Evolutionary conservation across 2,329 filamentous ascomycete species (phyloP).

Genomic region (Hypoxylon sp.): DNA sequence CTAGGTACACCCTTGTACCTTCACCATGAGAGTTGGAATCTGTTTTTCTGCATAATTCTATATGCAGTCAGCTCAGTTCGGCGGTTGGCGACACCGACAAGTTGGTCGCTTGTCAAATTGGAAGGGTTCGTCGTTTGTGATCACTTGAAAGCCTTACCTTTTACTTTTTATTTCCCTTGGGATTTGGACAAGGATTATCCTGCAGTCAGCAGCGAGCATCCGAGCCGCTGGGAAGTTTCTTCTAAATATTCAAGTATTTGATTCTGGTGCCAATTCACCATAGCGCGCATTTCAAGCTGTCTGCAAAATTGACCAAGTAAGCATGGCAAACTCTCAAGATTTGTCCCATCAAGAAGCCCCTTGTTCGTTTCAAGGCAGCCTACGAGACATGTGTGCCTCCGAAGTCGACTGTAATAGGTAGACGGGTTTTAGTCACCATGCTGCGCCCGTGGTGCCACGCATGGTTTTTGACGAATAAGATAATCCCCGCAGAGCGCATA

Average conservation of each 20-base stretch:
- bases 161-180: constrained; percentile 15
- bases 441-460: constrained; percentile 41
- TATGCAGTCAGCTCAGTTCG: constrained; percentile 28
- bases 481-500: constrained; percentile 48
- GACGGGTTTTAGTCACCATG: constrained; percentile 42
- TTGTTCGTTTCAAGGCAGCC: constrained; percentile 44
- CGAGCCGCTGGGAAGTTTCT: constrained; percentile 24
- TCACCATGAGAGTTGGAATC: constrained; percentile 20
- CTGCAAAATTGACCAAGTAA: constrained; percentile 21
- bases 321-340: constrained; percentile 34
- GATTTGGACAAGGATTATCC: constrained; percentile 27
- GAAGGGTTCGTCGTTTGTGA: constrained; percentile 24
- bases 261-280: constrained; percentile 25
- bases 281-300: constrained; percentile 19
- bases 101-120: constrained; percentile 14
- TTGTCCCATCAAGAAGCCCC: constrained; percentile 41
- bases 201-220: constrained; percentile 38
- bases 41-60: constrained; percentile 20
- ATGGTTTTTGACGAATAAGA: constrained; percentile 49
- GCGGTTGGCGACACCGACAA: constrained; percentile 28
- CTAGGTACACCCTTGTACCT: constrained; percentile 18
- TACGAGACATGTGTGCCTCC: constrained; percentile 45
- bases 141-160: constrained; percentile 15
- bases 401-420: constrained; percentile 44
- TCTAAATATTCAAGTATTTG: constrained; percentile 22